Conservation (phyloP, 345 rosid genomes). For the Draba incana region DNA sequence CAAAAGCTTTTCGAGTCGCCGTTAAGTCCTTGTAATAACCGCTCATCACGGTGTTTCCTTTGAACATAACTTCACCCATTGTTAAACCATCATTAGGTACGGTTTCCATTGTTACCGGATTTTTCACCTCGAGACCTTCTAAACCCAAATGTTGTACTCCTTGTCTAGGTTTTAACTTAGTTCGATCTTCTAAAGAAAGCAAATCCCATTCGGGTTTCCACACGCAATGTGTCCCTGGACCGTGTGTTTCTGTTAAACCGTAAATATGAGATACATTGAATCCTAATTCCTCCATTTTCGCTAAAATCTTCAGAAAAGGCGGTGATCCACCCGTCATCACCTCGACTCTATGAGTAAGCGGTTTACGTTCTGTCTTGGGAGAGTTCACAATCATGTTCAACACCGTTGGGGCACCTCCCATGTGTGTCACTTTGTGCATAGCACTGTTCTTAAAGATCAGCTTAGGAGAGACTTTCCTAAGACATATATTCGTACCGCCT, state of each 20-base stretch:
- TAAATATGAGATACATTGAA: slow-evolving; percentile 67
- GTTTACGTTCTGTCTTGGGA: slow-evolving; percentile 36
- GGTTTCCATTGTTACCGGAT: slow-evolving; percentile 56
- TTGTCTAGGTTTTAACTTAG: slow-evolving; percentile 65
- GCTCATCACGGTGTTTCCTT: slow-evolving; percentile 82
- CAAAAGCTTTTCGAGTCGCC: slow-evolving; percentile 61
- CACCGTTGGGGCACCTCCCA: slow-evolving; percentile 88
- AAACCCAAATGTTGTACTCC: slow-evolving; percentile 74
- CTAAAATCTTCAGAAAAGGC: slow-evolving; percentile 58
- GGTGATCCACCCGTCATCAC: slow-evolving; percentile 72
- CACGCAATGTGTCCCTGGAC: slow-evolving; percentile 65
- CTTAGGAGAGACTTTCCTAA: slow-evolving; percentile 59
- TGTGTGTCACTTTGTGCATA: slow-evolving; percentile 66
- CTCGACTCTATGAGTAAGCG: slow-evolving; percentile 57
- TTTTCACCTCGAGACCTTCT: slow-evolving; percentile 67
- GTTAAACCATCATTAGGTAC: slow-evolving; percentile 64
- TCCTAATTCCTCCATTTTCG: slow-evolving; percentile 69
- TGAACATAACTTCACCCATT: slow-evolving; percentile 69
- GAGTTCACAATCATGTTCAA: slow-evolving; percentile 81
- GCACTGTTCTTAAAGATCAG: slow-evolving; percentile 60
- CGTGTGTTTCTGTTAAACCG: slow-evolving; percentile 80
- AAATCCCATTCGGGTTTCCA: slow-evolving; percentile 82
- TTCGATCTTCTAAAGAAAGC: slow-evolving; percentile 47
- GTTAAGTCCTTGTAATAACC: slow-evolving; percentile 68
- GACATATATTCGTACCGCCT: slow-evolving; percentile 82